These are phyloP conservation scores for Cyberlindnera euphorbiae DNA, from an alignment of 805 yeast genomes.

Conservation along the genomic window DNA sequence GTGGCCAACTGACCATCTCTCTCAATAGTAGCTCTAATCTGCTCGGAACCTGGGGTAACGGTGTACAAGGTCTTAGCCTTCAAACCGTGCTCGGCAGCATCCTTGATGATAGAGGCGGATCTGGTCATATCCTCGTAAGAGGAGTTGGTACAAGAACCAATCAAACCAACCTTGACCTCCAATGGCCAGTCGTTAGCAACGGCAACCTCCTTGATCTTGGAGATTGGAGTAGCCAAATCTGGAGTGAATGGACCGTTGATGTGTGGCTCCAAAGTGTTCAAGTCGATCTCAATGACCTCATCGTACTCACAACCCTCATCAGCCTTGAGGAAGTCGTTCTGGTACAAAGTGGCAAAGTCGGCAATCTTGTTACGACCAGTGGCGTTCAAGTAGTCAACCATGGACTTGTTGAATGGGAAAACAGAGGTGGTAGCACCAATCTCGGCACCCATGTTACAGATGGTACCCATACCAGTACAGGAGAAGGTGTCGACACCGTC, in stretches of 20 bases:
- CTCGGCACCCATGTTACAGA: constrained; percentile 99
- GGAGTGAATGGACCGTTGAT: constrained; percentile 99
- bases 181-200: constrained; percentile 79
- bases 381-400: constrained; percentile 79
- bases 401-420: constrained; percentile 92
- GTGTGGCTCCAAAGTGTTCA: constrained; percentile 85
- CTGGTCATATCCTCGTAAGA: constrained; percentile 98
- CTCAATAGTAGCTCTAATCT: constrained; percentile 93
- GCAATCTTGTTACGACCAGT: constrained; percentile 85
- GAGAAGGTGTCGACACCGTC: constrained; percentile 85
- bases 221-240: constrained; percentile 90
- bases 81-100: constrained; percentile 82
- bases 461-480: constrained; percentile 99
- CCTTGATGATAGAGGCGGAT: constrained; percentile 83
- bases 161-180: constrained; percentile 84
- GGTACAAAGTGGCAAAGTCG: constrained; percentile 31
- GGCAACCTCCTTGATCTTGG: constrained; percentile 72
- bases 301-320: constrained; percentile 91
- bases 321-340: constrained; percentile 65
- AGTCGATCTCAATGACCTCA: constrained; percentile 84
- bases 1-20: constrained; percentile 86
- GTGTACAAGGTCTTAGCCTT: constrained; percentile 89
- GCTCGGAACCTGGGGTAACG: constrained; percentile 98
- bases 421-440: constrained; percentile 98
- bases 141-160: constrained; percentile 98